These are phyloP conservation scores for Colletotrichum chlorophyti DNA, from an alignment of 2,329 filamentous ascomycete genomes.

Conservation along the genomic window DNA sequence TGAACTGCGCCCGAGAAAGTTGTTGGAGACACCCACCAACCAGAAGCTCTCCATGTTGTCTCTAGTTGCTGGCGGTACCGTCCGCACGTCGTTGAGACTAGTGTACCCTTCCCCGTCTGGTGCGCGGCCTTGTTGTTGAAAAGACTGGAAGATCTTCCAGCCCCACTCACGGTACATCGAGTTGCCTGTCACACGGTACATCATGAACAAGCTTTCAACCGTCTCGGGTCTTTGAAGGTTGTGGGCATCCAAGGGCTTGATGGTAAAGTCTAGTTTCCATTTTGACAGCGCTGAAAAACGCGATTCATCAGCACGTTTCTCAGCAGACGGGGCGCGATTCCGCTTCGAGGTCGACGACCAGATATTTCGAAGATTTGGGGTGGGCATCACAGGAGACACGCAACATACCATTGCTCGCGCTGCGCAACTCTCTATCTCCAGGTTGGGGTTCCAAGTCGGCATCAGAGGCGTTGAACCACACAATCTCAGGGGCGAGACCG, in stretches of 20 bases:
- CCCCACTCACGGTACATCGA: conserved; percentile 75
- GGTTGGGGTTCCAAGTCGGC: conserved; percentile 57
- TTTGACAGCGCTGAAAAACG: conserved; percentile 33
- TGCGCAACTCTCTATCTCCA: neutral
- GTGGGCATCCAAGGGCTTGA: conserved; percentile 73
- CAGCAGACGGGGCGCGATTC: too few relatives aligned
- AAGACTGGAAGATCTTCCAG: conserved; percentile 79
- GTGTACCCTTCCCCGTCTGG: conserved; percentile 62
- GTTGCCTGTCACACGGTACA: conserved; percentile 81
- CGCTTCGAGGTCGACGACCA: too few relatives aligned
- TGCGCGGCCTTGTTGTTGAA: conserved; percentile 70
- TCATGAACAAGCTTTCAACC: conserved; percentile 76
- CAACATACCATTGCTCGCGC: neutral
- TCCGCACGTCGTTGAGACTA: conserved; percentile 65
- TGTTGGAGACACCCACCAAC: conserved; percentile 48
- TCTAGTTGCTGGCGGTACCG: conserved; percentile 54
- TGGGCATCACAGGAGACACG: neutral
- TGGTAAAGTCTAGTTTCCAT: conserved; percentile 82
- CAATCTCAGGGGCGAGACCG: conserved; percentile 89
- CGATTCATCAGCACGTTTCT: too few relatives aligned
- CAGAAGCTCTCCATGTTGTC: conserved; percentile 85
- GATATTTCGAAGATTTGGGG: neutral
- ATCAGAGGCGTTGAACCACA: conserved; percentile 79
- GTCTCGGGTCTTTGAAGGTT: conserved; percentile 80
- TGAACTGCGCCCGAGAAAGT: too few relatives aligned